phyloP scores from a whole-genome alignment of 495 filamentous ascomycete species.

The Neurospora sp. region DNA sequence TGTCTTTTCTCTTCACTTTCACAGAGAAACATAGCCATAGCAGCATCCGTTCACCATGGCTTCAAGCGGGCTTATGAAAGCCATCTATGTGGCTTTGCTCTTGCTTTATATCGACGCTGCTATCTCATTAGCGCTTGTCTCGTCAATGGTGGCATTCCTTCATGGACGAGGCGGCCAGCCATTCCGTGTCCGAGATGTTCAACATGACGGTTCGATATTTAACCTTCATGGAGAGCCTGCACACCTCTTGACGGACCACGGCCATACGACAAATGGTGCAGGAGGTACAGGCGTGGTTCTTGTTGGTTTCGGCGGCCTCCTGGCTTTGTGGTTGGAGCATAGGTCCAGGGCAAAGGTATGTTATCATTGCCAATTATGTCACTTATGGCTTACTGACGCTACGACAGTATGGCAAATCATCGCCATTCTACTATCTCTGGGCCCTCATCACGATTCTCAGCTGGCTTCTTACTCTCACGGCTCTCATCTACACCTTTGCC shows the following conservation, averaged over 20 bases:
- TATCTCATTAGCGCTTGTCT: conserved; percentile 37
- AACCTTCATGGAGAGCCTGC: conserved; percentile 32
- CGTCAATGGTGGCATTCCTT: conserved; percentile 39
- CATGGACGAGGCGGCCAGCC: conserved; percentile 28
- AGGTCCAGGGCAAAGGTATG: conserved; percentile 18
- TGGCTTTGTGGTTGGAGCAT: conserved; percentile 28
- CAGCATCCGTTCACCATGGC: not conserved
- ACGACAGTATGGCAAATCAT: conserved; percentile 10
- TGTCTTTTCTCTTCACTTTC: not conserved
- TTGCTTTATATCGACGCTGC: conserved; percentile 33
- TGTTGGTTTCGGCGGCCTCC: conserved; percentile 34
- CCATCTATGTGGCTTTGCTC: conserved; percentile 21
- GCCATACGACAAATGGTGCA: conserved; percentile 41
- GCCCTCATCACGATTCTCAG: conserved; percentile 31
- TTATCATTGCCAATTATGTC: not conserved
- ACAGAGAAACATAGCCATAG: not conserved
- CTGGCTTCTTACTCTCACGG: conserved; percentile 34
- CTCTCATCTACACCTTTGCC: conserved; percentile 37
- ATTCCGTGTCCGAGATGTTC: too few species aligned
- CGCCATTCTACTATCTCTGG: conserved; percentile 30
- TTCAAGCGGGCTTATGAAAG: conserved; percentile 3
- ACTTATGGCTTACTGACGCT: not conserved
- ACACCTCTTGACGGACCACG: conserved; percentile 33
- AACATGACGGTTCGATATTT: not conserved
- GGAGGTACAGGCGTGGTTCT: conserved; percentile 40